Evolutionary conservation across 2,329 filamentous ascomycete genomes (phyloP).

Genomic region (Monosporascus ibericus): DNA sequence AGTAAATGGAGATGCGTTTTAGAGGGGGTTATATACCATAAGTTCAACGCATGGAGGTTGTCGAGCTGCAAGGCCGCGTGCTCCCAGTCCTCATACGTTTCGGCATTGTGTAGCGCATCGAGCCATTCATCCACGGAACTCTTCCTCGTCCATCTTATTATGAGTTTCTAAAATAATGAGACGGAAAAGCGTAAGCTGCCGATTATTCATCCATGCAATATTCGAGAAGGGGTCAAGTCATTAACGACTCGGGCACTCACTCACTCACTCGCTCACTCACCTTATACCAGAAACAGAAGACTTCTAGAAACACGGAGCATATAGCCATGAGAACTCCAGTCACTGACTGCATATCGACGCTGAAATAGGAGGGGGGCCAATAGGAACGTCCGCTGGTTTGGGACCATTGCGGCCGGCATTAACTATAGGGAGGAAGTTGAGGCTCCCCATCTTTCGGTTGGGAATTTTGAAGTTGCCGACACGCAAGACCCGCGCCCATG

Average conservation of each 20-base stretch:
- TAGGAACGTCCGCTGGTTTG: too few species aligned
- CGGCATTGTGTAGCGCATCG: slow-evolving; percentile 58
- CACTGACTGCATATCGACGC: slow-evolving; percentile 17
- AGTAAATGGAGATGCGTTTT: neutral
- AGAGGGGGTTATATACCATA: slow-evolving; percentile 52
- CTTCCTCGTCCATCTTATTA: slow-evolving; percentile 60
- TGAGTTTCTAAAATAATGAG: slow-evolving; percentile 50
- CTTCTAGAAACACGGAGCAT: slow-evolving; percentile 55
- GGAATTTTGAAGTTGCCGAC: too few species aligned
- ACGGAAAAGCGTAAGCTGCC: slow-evolving; percentile 8
- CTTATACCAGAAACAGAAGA: slow-evolving; percentile 56
- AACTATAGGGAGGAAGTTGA: too few species aligned
- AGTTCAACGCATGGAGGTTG: slow-evolving; percentile 69
- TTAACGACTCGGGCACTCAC: too few species aligned
- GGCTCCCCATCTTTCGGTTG: too few species aligned
- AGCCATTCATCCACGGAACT: slow-evolving; percentile 61
- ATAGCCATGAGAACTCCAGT: slow-evolving; percentile 37
- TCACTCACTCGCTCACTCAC: slow-evolving; percentile 29
- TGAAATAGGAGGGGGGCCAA: neutral
- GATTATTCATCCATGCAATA: too few species aligned
- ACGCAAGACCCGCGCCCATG: too few species aligned
- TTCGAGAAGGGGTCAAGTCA: too few species aligned
- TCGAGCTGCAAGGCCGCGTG: slow-evolving; percentile 79
- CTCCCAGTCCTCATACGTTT: slow-evolving; percentile 80
- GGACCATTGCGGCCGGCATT: too few species aligned